A percentile compares a stretch with the other conserved stretches of the same genome.
These are phyloP conservation scores for Diaporthe sp. DNA, from an alignment of 2,329 filamentous ascomycete species.

Conservation along the genomic window DNA sequence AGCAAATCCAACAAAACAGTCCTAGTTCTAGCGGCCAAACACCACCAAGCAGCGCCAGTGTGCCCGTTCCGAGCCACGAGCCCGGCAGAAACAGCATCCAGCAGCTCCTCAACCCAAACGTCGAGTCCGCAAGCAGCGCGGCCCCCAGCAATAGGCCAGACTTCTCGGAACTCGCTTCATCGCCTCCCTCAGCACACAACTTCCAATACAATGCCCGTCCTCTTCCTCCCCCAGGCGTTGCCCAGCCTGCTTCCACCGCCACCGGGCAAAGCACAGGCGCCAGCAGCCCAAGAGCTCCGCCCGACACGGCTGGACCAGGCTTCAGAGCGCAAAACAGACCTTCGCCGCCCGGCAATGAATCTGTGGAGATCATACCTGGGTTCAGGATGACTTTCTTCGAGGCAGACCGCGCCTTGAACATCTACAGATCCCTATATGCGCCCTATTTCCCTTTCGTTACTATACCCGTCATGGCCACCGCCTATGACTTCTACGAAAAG, in stretches of 20 bases:
- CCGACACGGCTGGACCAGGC: not conserved
- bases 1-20: slow-evolving; percentile 43
- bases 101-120: slow-evolving; percentile 35
- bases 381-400: slow-evolving; percentile 50
- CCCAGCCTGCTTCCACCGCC: slow-evolving; percentile 11
- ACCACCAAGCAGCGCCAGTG: slow-evolving; percentile 33
- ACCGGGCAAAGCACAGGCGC: not conserved
- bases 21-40: slow-evolving; percentile 38
- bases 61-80: slow-evolving; percentile 12
- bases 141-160: slow-evolving; percentile 18
- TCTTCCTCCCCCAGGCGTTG: slow-evolving; percentile 21
- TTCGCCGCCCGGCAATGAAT: slow-evolving; percentile 14
- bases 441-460: slow-evolving; percentile 56
- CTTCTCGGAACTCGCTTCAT: slow-evolving; percentile 10
- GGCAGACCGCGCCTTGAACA: slow-evolving; percentile 48
- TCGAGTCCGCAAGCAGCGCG: slow-evolving; percentile 4
- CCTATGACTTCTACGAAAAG: slow-evolving; percentile 48
- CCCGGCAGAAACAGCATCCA: slow-evolving; percentile 36
- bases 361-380: slow-evolving; percentile 51
- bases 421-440: slow-evolving; percentile 50
- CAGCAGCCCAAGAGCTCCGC: not conserved
- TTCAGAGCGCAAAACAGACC: slow-evolving; percentile 20
- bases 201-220: slow-evolving; percentile 29
- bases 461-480: slow-evolving; percentile 43
- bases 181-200: slow-evolving; percentile 30